Conservation (phyloP, 2,329 filamentous ascomycete species). For the Aspergillus carbonarius region DNA sequence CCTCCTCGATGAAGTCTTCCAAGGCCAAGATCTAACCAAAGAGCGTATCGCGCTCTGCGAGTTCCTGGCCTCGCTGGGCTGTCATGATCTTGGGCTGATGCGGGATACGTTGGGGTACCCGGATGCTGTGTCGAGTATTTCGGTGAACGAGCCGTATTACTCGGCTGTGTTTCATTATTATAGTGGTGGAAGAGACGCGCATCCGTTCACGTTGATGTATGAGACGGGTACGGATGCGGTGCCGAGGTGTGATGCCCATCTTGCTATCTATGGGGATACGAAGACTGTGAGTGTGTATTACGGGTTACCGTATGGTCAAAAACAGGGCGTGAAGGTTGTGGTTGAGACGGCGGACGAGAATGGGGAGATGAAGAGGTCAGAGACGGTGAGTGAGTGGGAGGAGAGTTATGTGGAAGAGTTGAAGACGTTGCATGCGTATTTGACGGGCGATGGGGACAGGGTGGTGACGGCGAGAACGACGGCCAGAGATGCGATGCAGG, state of each 20-base stretch:
- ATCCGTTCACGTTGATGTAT: constrained; percentile 55
- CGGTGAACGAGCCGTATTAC: constrained; percentile 45
- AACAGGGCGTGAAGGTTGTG: constrained; percentile 51
- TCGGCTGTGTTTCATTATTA: constrained; percentile 38
- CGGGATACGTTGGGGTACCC: constrained; percentile 55
- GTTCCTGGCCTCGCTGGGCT: constrained; percentile 51
- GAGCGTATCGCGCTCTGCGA: constrained; percentile 37
- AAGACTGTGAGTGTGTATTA: constrained; percentile 58
- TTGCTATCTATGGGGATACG: constrained; percentile 50
- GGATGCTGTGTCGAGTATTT: constrained; percentile 46
- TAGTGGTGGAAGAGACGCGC: constrained; percentile 14
- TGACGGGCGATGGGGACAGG: constrained; percentile 23
- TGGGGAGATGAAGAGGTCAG: constrained; percentile 28
- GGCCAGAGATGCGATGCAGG: constrained; percentile 36
- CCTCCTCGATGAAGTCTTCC: constrained; percentile 30
- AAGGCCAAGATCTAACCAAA: constrained; percentile 26
- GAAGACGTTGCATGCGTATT: constrained; percentile 36
- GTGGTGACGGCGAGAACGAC: constrained; percentile 33
- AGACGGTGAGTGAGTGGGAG: constrained; percentile 34
- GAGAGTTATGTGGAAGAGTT: constrained; percentile 41
- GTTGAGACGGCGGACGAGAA: constrained; percentile 33
- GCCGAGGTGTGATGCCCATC: constrained; percentile 42
- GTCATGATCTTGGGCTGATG: constrained; percentile 57
- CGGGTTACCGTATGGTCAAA: constrained; percentile 60
- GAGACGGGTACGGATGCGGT: constrained; percentile 58